phyloP scores from a whole-genome alignment of 2,329 filamentous ascomycete species.

The Metarhizium humberi region DNA sequence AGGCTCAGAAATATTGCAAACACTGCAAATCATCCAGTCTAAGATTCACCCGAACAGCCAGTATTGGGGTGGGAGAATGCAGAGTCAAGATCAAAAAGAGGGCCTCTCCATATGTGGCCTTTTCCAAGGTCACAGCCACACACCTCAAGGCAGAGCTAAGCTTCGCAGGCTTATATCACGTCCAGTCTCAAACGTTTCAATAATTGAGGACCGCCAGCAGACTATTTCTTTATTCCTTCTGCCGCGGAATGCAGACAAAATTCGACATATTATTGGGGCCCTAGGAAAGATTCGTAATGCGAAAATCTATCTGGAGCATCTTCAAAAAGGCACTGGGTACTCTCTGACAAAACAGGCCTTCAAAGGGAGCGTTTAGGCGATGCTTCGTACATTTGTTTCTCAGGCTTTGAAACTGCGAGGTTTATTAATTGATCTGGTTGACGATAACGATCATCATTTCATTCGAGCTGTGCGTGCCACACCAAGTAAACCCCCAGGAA shows the following conservation, averaged over 20 bases:
- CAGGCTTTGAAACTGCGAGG: conserved; percentile 62
- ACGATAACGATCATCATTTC: neutral
- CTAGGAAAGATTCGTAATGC: conserved; percentile 71
- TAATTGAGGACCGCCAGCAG: conserved; percentile 63
- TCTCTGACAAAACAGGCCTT: conserved; percentile 40
- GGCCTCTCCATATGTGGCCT: conserved; percentile 76
- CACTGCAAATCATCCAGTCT: conserved; percentile 75
- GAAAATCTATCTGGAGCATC: conserved; percentile 53
- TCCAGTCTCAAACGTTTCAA: conserved; percentile 57
- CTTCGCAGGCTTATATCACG: conserved; percentile 76
- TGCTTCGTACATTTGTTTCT: conserved; percentile 61
- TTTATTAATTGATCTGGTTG: conserved; percentile 28
- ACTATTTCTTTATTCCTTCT: conserved; percentile 59
- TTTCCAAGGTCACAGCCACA: conserved; percentile 65
- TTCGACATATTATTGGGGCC: conserved; percentile 48
- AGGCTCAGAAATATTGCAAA: conserved; percentile 68
- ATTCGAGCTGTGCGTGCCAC: neutral
- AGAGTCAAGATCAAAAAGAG: conserved; percentile 59
- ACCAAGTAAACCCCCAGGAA: neutral
- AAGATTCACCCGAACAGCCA: conserved; percentile 78
- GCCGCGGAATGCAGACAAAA: conserved; percentile 52
- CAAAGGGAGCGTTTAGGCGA: conserved; percentile 62
- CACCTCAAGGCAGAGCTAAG: conserved; percentile 65
- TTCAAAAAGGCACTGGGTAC: conserved; percentile 68
- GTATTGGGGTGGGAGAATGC: conserved; percentile 46